Percentiles rank a stretch among this genome's conserved stretches.
These are phyloP conservation scores for Monsonia emarginata DNA, from an alignment of 441 rosid genomes.

Conservation along the genomic window DNA sequence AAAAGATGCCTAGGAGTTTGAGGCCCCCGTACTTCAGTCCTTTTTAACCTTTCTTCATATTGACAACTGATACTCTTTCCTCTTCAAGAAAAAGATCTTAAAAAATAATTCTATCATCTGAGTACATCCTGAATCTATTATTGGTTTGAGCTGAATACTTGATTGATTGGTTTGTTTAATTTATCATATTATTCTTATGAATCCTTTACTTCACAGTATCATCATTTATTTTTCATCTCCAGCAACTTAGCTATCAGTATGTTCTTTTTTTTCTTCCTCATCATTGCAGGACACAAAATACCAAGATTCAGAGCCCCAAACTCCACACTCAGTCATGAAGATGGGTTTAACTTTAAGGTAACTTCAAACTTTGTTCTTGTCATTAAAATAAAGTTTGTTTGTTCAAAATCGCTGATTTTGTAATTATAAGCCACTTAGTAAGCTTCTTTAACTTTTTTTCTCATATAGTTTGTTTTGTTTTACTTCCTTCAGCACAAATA, in stretches of 20 bases:
- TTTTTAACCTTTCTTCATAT: background rate
- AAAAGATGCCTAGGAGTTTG: background rate
- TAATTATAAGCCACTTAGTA: constrained; percentile 1
- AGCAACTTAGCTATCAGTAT: background rate
- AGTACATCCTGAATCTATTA: background rate
- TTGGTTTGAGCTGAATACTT: background rate
- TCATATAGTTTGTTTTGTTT: background rate
- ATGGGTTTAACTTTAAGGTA: constrained; percentile 77
- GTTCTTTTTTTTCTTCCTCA: constrained; percentile 10
- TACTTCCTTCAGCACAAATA: background rate
- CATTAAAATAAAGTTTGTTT: background rate
- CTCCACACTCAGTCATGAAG: constrained; percentile 79
- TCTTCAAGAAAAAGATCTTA: no score
- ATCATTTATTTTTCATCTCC: background rate
- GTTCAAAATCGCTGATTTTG: background rate
- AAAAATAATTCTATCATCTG: no score
- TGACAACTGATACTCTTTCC: background rate
- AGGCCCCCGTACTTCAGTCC: background rate
- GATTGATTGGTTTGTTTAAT: background rate
- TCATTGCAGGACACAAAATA: constrained; percentile 64
- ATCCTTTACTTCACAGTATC: background rate
- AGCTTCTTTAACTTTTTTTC: constrained; percentile 1
- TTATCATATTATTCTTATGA: background rate
- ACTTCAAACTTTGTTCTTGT: constrained; percentile 18
- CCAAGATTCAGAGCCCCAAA: constrained; percentile 94